phyloP scores from a whole-genome alignment of 163 green algal species.

The Scenedesmus sp. region DNA sequence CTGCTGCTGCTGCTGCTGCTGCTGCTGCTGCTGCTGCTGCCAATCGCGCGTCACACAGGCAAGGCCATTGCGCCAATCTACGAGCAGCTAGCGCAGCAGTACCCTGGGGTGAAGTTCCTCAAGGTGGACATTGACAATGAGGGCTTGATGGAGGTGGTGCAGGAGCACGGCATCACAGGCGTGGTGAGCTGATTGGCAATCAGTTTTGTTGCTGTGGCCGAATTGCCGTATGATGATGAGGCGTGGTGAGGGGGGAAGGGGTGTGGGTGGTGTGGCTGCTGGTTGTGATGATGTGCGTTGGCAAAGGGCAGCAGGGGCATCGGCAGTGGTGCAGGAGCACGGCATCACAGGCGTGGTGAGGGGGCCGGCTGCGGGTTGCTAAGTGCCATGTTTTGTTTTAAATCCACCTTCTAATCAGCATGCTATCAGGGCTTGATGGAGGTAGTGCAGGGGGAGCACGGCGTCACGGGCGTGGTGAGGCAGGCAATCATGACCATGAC shows the following conservation, averaged over 20 bases:
- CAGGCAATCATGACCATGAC: no score
- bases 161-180: conserved; percentile 47
- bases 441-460: background rate
- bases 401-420: background rate
- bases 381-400: no score
- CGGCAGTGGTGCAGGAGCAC: conserved; percentile 15
- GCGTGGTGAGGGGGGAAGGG: no score
- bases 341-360: conserved; percentile 51
- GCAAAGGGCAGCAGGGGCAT: no score
- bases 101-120: conserved; percentile 48
- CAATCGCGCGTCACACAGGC: background rate
- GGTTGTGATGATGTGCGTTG: no score
- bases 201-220: no score
- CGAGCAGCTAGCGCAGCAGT: conserved; percentile 50
- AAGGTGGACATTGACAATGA: conserved; percentile 56
- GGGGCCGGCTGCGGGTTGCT: background rate
- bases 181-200: conserved; percentile 27
- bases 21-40: background rate
- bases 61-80: conserved; percentile 55
- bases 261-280: no score
- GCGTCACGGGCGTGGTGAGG: conserved; percentile 49
- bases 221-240: no score
- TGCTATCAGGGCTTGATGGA: background rate
- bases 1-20: background rate
- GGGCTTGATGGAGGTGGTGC: conserved; percentile 18